A percentile compares a stretch with the other conserved stretches of the same genome.
These are phyloP conservation scores for Agrocybe chaxingu DNA, from an alignment of 768 basidiomycete genomes.

Conservation along the genomic window DNA sequence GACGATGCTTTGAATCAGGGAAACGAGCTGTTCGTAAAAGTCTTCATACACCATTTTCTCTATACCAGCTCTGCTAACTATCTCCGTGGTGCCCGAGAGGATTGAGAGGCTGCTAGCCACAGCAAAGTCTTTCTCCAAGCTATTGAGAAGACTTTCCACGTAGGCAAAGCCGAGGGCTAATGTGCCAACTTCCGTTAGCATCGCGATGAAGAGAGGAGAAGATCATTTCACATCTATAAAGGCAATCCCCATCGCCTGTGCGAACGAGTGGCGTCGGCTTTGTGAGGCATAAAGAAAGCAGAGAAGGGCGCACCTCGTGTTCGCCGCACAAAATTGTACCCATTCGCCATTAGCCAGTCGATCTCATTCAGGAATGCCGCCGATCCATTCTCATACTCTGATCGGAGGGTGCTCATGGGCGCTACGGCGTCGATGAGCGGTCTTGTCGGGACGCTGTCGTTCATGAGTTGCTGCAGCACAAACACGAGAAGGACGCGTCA, in stretches of 20 bases:
- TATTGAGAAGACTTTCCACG: constrained; percentile 62
- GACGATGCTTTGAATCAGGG: constrained; percentile 45
- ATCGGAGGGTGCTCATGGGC: constrained; percentile 52
- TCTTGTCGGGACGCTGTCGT: constrained; percentile 35
- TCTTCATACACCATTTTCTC: constrained; percentile 69
- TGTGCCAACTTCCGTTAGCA: constrained; percentile 6
- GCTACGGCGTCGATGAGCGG: constrained; percentile 55
- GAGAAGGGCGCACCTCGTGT: constrained; percentile 53
- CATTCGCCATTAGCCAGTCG: constrained; percentile 58
- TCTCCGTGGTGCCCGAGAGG: constrained; percentile 44
- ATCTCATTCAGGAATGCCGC: constrained; percentile 70
- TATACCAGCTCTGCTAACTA: constrained; percentile 59
- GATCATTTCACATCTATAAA: constrained; percentile 71
- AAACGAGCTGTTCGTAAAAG: constrained; percentile 63
- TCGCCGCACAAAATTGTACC: constrained; percentile 65
- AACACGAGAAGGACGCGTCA: background rate
- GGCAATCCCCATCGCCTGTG: constrained; percentile 88
- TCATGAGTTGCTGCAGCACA: constrained; percentile 24
- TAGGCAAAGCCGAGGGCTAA: constrained; percentile 82
- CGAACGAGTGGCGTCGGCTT: background rate
- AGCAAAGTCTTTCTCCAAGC: constrained; percentile 39
- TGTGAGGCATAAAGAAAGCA: background rate
- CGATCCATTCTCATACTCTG: constrained; percentile 64
- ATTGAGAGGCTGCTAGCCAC: constrained; percentile 49
- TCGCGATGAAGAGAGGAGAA: background rate